A percentile compares a stretch with the other conserved stretches of the same genome.
phyloP scores from a whole-genome alignment of 2,329 filamentous ascomycete species.

The Ophiostoma tasmaniense region DNA sequence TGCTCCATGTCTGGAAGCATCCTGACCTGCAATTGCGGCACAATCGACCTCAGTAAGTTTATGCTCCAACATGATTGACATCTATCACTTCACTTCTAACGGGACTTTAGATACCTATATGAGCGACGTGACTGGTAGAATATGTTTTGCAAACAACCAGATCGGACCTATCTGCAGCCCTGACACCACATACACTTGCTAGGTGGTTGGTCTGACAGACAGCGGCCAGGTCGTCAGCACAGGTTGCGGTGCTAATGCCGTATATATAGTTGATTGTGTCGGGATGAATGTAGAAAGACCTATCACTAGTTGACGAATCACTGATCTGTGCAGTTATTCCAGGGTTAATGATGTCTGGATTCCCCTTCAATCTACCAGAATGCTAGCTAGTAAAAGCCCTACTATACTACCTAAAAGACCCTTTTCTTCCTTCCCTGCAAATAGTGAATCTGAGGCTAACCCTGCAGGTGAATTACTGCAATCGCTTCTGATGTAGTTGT shows the following conservation, averaged over 20 bases:
- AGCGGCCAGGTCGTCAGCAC: not conserved
- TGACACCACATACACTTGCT: not conserved
- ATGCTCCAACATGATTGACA: not conserved
- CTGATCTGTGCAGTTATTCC: too few relatives aligned
- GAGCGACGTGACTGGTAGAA: not conserved
- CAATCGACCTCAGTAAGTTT: not conserved
- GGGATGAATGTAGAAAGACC: too few relatives aligned
- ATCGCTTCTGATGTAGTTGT: too few relatives aligned
- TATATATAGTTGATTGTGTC: too few relatives aligned
- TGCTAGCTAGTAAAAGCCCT: too few relatives aligned
- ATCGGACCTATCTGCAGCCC: not conserved
- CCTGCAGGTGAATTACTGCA: too few relatives aligned
- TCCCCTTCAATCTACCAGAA: too few relatives aligned
- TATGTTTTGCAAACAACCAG: not conserved
- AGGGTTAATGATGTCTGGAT: too few relatives aligned
- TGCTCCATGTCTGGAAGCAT: not conserved
- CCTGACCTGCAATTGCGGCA: conserved; percentile 3
- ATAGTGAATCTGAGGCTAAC: too few relatives aligned
- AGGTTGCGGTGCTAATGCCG: not conserved
- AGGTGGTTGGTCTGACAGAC: not conserved
- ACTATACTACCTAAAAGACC: too few relatives aligned
- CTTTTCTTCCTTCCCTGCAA: too few relatives aligned
- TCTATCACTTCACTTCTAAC: not conserved
- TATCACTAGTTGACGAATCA: too few relatives aligned
- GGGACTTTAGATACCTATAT: not conserved